A percentile compares a stretch with the other conserved stretches of the same genome.
phyloP scores from a whole-genome alignment of 176 grass and related monocot genomes.

The Eleusine coracana region DNA sequence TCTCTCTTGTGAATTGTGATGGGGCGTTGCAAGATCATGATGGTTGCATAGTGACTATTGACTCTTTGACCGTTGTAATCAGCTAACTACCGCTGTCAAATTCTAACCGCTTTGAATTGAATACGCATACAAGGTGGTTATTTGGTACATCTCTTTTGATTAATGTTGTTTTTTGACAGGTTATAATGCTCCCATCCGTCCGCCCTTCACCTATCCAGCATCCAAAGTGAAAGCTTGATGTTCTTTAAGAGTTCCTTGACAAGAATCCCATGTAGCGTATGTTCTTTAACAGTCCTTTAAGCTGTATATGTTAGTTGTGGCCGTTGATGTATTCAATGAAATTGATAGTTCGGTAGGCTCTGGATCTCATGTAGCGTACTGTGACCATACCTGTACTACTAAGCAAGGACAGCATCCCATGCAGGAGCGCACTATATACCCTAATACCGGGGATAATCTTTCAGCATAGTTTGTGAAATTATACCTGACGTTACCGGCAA shows the following conservation, averaged over 20 bases:
- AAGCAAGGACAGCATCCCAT: conserved; percentile 37
- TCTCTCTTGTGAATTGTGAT: neutral
- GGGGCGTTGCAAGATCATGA: neutral
- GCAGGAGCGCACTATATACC: neutral
- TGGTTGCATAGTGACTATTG: conserved; percentile 28
- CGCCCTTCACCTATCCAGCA: conserved; percentile 21
- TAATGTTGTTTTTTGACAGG: conserved; percentile 24
- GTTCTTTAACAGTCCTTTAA: no score
- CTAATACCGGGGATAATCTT: neutral
- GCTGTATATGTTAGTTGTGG: neutral
- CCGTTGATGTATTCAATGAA: conserved; percentile 12
- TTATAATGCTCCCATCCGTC: conserved; percentile 20
- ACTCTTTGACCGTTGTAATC: conserved; percentile 32
- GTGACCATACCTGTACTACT: conserved; percentile 26
- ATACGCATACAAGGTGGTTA: conserved; percentile 9
- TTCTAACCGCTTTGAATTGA: conserved; percentile 9
- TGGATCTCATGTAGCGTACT: neutral
- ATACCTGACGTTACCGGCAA: conserved; percentile 42
- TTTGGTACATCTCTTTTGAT: conserved; percentile 11
- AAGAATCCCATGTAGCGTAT: neutral
- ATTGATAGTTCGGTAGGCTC: neutral
- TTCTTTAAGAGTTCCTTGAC: neutral
- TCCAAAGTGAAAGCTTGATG: conserved; percentile 19
- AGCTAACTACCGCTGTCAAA: conserved; percentile 17
- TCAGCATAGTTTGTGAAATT: neutral